Base-by-base conservation (phyloP, 345 rosid species). In the Salix arbutifolia region DNA sequence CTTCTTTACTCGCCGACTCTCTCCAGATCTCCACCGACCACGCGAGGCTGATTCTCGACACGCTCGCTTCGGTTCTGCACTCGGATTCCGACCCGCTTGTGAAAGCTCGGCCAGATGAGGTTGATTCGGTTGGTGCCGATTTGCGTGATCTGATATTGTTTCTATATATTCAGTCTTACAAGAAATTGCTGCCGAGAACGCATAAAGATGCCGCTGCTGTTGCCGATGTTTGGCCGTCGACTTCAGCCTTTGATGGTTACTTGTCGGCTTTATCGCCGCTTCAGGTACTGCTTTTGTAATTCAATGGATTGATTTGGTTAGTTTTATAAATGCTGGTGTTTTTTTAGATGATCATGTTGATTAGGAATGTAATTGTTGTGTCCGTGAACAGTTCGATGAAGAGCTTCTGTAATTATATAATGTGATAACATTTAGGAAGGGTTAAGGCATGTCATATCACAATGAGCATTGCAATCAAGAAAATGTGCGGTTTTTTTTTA, bases 151-250 rank as follows among this genome's bases (percentile, higher is more conserved):
- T 96, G 83, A 81, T 94, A 35, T 75, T 92, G 80, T 94, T 96
- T 64, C 74, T 96, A 80, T 96, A 94, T 44, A 91, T 96, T 79
- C 99, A 96, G 77, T 96, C 99, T 37, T 96, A 94, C 76, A 96
- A 94, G 90, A 92, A 86, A 87, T 76, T 96, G 82, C 75, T 90
- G 77, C 99, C 98, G 4, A 89, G 97, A 81, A 79, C 98, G 76
- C 97, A 96, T 66, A 96, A 91, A 86, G 99, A 96, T 75, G 85
- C 99, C 8, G 97, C 95, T 1, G 83, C 99, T 4, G 96, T 96
- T 23, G 97, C 98, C 6, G 99, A 96, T 79, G 98, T 94, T 0
- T 96, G 99, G 99, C 99, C 99, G 4, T 96, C 99, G n/a, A 94
- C 97, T 40, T 96, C 99, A 5, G 99, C 99, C 31, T 96, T 96